Percentiles rank a stretch among this genome's conserved stretches.
These are phyloP conservation scores for Oxytropis ochrocephala DNA, from an alignment of 306 rosid species.

Conservation along the genomic window DNA sequence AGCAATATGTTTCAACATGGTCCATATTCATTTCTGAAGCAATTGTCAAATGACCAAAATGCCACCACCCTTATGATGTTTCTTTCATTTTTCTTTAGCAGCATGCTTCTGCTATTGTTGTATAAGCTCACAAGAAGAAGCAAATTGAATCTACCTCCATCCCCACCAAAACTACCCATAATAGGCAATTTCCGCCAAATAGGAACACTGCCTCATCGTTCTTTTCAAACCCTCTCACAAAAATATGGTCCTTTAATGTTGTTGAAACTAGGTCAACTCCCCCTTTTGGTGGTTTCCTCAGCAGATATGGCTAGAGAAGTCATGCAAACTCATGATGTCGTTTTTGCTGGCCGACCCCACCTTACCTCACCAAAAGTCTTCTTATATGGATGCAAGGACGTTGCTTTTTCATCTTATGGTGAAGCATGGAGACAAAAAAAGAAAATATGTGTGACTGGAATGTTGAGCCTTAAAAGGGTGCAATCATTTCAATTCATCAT, in stretches of 20 bases:
- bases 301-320: slow-evolving; percentile 7
- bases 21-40: neutral
- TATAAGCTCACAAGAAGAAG: neutral
- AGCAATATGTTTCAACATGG: too few relatives aligned
- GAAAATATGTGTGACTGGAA: neutral
- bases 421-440: neutral
- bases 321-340: neutral
- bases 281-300: slow-evolving; percentile 20
- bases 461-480: slow-evolving; percentile 25
- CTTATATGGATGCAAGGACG: slow-evolving; percentile 3
- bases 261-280: neutral
- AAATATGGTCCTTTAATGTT: slow-evolving; percentile 4
- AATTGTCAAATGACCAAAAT: neutral
- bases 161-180: neutral
- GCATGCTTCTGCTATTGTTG: neutral
- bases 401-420: neutral
- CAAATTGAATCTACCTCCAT: neutral
- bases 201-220: slow-evolving; percentile 12
- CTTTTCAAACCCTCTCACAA: neutral
- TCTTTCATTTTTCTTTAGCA: neutral
- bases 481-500: neutral
- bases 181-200: slow-evolving; percentile 19
- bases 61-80: neutral
- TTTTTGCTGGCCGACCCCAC: slow-evolving; percentile 5
- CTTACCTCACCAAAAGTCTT: neutral